These are phyloP conservation scores for Clathrus columnatus DNA, from an alignment of 768 basidiomycete species.

Conservation along the genomic window DNA sequence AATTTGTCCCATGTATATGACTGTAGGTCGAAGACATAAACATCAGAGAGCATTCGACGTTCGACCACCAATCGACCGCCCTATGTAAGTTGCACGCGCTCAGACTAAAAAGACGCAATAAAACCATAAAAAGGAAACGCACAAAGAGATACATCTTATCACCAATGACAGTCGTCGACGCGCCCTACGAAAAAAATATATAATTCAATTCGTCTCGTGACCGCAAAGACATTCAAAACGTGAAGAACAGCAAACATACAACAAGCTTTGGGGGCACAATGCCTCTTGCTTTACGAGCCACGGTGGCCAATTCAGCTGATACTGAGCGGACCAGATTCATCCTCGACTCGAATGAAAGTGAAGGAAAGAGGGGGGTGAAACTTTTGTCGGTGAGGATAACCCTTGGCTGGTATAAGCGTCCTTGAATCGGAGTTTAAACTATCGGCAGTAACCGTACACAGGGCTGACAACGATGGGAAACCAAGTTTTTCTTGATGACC, in stretches of 20 bases:
- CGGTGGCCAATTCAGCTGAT: constrained; percentile 75
- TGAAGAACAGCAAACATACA: constrained; percentile 55
- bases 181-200: constrained; percentile 43
- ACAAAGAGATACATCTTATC: constrained; percentile 88
- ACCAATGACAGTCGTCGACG: constrained; percentile 84
- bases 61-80: constrained; percentile 84
- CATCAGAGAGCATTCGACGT: constrained; percentile 80
- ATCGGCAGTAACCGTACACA: not conserved
- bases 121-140: constrained; percentile 21
- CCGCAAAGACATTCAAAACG: not conserved
- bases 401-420: not conserved
- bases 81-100: constrained; percentile 27
- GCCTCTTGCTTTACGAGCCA: constrained; percentile 72
- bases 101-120: not conserved
- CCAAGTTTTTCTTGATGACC: not conserved
- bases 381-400: not conserved
- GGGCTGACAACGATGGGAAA: constrained; percentile 10
- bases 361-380: not conserved
- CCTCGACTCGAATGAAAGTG: not conserved
- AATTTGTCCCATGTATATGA: constrained; percentile 76
- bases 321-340: constrained; percentile 54
- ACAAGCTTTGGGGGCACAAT: constrained; percentile 86
- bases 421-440: constrained; percentile 6
- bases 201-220: not conserved
- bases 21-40: constrained; percentile 83